Evolutionary conservation across 495 filamentous ascomycete species (phyloP).

Genomic region (Penicillium robsamsonii): DNA sequence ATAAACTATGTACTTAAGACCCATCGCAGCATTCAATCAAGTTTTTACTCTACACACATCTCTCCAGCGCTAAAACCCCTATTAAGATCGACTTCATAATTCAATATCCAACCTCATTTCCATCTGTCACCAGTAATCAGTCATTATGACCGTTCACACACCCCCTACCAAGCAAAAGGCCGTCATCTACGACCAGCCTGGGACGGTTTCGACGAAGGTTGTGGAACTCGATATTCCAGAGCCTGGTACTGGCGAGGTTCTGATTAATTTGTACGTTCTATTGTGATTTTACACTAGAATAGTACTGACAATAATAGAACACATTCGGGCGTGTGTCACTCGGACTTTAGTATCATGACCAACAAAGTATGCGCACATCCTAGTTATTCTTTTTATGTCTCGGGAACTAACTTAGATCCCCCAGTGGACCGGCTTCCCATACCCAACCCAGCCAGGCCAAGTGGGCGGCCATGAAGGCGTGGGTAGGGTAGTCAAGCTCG

Average conservation of each 20-base stretch:
- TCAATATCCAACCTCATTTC: neutral
- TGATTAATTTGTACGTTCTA: slow-evolving; percentile 58
- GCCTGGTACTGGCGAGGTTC: slow-evolving; percentile 61
- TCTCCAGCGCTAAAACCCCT: neutral
- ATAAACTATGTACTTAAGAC: neutral
- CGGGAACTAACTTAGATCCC: slow-evolving; percentile 10
- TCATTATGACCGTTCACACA: slow-evolving; percentile 29
- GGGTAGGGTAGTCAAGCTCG: slow-evolving; percentile 61
- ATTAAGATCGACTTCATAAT: neutral
- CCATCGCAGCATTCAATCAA: neutral
- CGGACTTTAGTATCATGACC: slow-evolving; percentile 62
- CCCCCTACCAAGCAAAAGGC: slow-evolving; percentile 68
- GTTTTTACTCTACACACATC: neutral
- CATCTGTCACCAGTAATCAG: neutral
- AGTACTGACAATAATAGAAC: slow-evolving; percentile 42
- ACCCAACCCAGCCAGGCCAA: slow-evolving; percentile 62
- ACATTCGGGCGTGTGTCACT: slow-evolving; percentile 70
- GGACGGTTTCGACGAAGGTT: slow-evolving; percentile 65
- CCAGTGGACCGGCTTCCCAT: slow-evolving; percentile 56
- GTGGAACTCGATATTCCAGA: slow-evolving; percentile 65
- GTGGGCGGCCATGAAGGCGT: slow-evolving; percentile 65
- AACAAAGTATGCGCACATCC: slow-evolving; percentile 37
- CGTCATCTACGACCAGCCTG: slow-evolving; percentile 65
- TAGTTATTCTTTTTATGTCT: slow-evolving; percentile 5
- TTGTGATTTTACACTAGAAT: neutral